Base-by-base conservation (phyloP, 2,329 filamentous ascomycete genomes). In the Trichophyton simii region DNA sequence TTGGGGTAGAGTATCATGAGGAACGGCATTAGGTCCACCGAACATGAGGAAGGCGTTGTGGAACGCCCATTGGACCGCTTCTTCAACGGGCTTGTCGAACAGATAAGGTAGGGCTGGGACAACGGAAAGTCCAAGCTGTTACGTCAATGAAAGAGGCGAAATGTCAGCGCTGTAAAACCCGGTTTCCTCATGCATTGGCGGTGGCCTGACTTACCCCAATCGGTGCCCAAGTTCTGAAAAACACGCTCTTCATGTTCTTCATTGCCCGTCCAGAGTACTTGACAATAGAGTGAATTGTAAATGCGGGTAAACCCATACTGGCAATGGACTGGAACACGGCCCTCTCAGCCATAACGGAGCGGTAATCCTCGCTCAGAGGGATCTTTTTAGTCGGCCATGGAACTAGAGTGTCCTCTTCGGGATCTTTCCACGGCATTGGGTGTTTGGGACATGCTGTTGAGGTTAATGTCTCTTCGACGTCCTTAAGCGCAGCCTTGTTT, bases 211-310 rank as follows among this genome's bases (percentile, higher is more conserved):
- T 84, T 68, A 96, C 82, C 1, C 94, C 94, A 63, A 99, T 96
- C 0, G 94, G 94, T 0, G 83, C 88, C 87, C 88, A 99, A 0
- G 89, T 94, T 67, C 92, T 80, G 25, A 97, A 63, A 3, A 77
- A 83, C 63, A 81, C 79, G 70, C 88, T 95, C 79, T 94, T 92
- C 20, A 80, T 79, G 67, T 88, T 80, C 77, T 92, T 96, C 78
- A 99, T 73, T n/a, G 90, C 90, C 44, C 80, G 80, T 0, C 94
- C 91, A 0, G 89, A 91, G 71, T 99, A 96, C 63, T 85, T 83
- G 59, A 99, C 94, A 4, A 97, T 87, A 64, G 87, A 91, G 74
- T 96, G 92, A 62, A 97, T 96, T 0, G 91, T 96, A 65, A 96
- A 89, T 0, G 91, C 92, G 0, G 92, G 94, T 66, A 97, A 75